Percentiles rank a stretch among this genome's conserved stretches.
phyloP scores from a whole-genome alignment of 306 rosid genomes.

The Vigna unguiculata region DNA sequence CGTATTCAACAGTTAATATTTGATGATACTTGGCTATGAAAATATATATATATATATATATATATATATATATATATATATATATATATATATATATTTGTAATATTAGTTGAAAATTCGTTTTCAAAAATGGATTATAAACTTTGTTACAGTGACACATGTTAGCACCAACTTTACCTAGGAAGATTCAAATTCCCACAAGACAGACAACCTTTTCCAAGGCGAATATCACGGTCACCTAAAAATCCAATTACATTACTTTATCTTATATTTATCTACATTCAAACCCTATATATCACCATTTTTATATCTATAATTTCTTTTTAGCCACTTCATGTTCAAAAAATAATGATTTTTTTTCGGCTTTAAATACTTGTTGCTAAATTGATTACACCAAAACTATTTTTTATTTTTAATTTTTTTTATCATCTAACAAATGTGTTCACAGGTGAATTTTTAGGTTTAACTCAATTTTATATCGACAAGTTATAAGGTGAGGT shows the following conservation, averaged over 20 bases:
- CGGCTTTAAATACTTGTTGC: too few relatives aligned
- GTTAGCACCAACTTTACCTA: background rate
- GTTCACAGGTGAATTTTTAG: too few relatives aligned
- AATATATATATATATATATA: background rate
- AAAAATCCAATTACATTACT: background rate
- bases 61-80: background rate
- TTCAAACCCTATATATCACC: background rate
- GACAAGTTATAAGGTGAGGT: too few relatives aligned
- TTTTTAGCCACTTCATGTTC: too few relatives aligned
- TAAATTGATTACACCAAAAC: too few relatives aligned
- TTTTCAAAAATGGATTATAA: constrained; percentile 17
- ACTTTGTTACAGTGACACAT: background rate
- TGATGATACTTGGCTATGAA: background rate
- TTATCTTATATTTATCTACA: background rate
- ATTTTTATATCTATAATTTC: too few relatives aligned
- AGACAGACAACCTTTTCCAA: background rate
- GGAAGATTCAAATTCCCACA: constrained; percentile 13
- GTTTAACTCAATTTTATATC: too few relatives aligned
- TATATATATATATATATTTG: background rate
- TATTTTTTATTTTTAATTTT: too few relatives aligned
- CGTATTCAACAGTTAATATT: background rate
- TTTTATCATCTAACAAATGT: too few relatives aligned
- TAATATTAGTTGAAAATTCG: background rate
- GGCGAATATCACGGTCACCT: constrained; percentile 2
- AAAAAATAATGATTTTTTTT: too few relatives aligned